phyloP scores from a whole-genome alignment of 164 flowering plant genomes.

The Akebia trifoliata region DNA sequence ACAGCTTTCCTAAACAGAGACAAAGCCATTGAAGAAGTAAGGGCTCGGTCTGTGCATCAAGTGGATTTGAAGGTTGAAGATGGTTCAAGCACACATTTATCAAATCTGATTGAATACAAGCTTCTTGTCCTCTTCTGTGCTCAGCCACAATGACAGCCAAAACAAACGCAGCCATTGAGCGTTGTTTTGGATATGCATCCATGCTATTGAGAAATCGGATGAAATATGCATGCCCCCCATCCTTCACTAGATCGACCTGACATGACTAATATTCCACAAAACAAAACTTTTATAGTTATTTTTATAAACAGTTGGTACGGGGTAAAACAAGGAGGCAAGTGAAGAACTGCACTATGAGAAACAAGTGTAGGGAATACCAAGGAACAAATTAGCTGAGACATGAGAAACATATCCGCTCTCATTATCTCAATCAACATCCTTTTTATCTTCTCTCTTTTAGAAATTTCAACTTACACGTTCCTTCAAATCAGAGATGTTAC shows the following conservation, averaged over 20 bases:
- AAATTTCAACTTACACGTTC: too few species aligned
- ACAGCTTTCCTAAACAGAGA: constrained; percentile 88
- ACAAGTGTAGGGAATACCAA: too few species aligned
- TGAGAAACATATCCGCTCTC: too few species aligned
- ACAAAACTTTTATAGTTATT: neutral
- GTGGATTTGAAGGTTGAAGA: constrained; percentile 55
- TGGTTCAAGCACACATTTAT: constrained; percentile 79
- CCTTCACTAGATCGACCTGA: constrained; percentile 98
- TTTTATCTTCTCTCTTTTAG: too few species aligned
- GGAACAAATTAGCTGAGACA: too few species aligned
- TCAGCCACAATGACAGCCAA: constrained; percentile 94
- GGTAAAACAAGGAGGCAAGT: neutral
- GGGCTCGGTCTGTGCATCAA: constrained; percentile 73
- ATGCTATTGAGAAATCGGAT: constrained; percentile 86
- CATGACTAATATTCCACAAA: constrained; percentile 61
- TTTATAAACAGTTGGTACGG: neutral
- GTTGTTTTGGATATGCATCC: constrained; percentile 94
- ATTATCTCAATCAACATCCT: too few species aligned
- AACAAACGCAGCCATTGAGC: constrained; percentile 99
- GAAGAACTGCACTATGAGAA: neutral
- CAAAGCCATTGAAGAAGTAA: constrained; percentile 94
- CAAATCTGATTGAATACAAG: constrained; percentile 72
- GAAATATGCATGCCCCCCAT: constrained; percentile 90
- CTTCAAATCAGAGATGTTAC: too few species aligned
- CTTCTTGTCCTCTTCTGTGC: constrained; percentile 86